Evolutionary conservation across 768 basidiomycete species (phyloP).

Genomic region (Macrolepiota dolichaula): DNA sequence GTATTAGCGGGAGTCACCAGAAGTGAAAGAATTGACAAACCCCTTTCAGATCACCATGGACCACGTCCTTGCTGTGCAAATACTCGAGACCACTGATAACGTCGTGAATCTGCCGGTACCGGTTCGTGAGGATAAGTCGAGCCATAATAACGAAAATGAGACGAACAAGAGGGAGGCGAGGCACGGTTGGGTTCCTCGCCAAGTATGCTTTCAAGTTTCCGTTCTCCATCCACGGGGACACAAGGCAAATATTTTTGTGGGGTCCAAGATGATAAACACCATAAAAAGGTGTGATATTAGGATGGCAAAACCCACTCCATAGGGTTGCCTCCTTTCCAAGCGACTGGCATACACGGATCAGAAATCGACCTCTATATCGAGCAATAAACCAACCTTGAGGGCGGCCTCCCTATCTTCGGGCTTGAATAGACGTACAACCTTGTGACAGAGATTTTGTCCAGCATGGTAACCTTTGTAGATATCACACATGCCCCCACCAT

Average conservation of each 20-base stretch:
- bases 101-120: slow-evolving; percentile 1
- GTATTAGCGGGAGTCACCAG: not conserved
- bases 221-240: not conserved
- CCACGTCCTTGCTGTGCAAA: slow-evolving; percentile 13
- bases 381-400: not conserved
- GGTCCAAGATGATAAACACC: slow-evolving; percentile 3
- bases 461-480: not conserved
- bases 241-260: slow-evolving; percentile 1
- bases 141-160: not conserved
- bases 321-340: slow-evolving; percentile 16
- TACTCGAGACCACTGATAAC: slow-evolving; percentile 15
- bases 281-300: slow-evolving; percentile 3
- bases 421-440: not conserved
- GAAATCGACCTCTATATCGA: not conserved
- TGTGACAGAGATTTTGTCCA: not conserved
- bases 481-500: not conserved
- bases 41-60: slow-evolving; percentile 20
- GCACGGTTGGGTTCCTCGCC: not conserved
- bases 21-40: slow-evolving; percentile 5
- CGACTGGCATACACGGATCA: not conserved
- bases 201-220: slow-evolving; percentile 4
- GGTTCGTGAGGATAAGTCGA: not conserved
- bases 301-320: slow-evolving; percentile 4
- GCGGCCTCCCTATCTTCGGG: not conserved
- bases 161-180: not conserved